These are phyloP conservation scores for Haplographium delicatum DNA, from an alignment of 495 filamentous ascomycete genomes.

Conservation along the genomic window DNA sequence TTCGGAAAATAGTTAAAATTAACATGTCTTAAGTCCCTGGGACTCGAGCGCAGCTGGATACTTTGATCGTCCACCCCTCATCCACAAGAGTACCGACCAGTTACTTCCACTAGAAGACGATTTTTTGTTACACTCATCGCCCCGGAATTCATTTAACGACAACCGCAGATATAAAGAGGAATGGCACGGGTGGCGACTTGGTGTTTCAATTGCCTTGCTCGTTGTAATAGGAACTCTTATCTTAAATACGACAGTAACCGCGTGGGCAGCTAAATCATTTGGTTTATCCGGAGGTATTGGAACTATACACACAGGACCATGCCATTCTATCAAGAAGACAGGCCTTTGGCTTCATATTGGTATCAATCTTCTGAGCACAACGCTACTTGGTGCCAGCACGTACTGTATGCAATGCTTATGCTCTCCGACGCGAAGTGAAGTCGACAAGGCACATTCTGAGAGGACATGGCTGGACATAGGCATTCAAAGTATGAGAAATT, in stretches of 20 bases:
- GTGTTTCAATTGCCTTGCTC: neutral
- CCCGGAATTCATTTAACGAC: neutral
- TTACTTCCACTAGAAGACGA: neutral
- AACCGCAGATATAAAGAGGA: neutral
- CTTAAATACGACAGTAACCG: constrained; percentile 11
- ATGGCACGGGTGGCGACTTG: constrained; percentile 13
- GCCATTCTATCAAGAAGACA: constrained; percentile 18
- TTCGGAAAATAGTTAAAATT: neutral
- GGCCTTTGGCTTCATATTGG: constrained; percentile 30
- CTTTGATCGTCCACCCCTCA: neutral
- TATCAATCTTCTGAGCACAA: constrained; percentile 35
- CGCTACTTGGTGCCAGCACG: constrained; percentile 37
- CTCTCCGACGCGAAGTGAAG: constrained; percentile 35
- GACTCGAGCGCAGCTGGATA: neutral
- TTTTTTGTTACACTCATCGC: neutral
- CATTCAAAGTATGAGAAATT: constrained; percentile 36
- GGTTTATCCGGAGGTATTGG: constrained; percentile 15
- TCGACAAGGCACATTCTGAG: constrained; percentile 33
- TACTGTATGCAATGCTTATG: constrained; percentile 38
- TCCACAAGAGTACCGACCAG: constrained; percentile 11
- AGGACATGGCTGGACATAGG: constrained; percentile 37
- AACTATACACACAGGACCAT: constrained; percentile 20
- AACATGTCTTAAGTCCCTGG: constrained; percentile 3
- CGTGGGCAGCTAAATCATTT: constrained; percentile 12
- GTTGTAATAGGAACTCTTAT: neutral